Evolutionary conservation across 371 early-diverging fungal species (phyloP).

Genomic region (Circinella minor): DNA sequence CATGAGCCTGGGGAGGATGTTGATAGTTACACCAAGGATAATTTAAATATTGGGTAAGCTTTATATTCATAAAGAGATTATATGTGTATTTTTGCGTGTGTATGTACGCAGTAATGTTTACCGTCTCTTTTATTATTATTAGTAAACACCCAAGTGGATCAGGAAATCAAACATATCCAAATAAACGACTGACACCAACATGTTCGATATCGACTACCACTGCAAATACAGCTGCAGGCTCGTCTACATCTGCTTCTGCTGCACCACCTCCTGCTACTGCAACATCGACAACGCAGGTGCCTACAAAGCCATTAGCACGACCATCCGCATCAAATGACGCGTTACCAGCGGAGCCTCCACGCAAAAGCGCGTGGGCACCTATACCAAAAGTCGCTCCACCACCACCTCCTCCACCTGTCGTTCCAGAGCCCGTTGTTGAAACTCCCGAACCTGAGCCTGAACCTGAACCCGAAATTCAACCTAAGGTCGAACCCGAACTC

Average conservation of each 20-base stretch:
- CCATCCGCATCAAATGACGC: slow-evolving; percentile 12
- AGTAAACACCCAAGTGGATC: slow-evolving; percentile 29
- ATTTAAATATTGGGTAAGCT: slow-evolving; percentile 61
- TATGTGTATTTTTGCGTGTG: too few species aligned
- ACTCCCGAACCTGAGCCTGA: slow-evolving; percentile 3
- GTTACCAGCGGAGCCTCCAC: background rate
- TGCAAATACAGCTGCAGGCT: background rate
- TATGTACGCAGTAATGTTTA: background rate
- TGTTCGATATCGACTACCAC: slow-evolving; percentile 18
- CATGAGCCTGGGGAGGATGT: slow-evolving; percentile 90
- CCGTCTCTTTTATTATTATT: slow-evolving; percentile 8
- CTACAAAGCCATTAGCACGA: slow-evolving; percentile 13
- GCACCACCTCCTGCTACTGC: background rate
- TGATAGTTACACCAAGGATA: slow-evolving; percentile 69
- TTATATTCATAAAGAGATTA: background rate
- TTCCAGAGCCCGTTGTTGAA: slow-evolving; percentile 8
- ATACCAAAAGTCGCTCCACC: slow-evolving; percentile 44
- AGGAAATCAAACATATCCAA: slow-evolving; percentile 27
- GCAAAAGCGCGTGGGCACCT: slow-evolving; percentile 40
- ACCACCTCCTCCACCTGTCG: slow-evolving; percentile 22
- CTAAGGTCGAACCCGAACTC: slow-evolving; percentile 2
- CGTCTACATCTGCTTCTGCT: background rate
- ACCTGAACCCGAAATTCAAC: slow-evolving; percentile 5
- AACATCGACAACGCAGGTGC: background rate
- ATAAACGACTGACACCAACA: slow-evolving; percentile 30